Evolutionary conservation across 768 basidiomycete genomes (phyloP).

Genomic region (Dentipellis fragilis): DNA sequence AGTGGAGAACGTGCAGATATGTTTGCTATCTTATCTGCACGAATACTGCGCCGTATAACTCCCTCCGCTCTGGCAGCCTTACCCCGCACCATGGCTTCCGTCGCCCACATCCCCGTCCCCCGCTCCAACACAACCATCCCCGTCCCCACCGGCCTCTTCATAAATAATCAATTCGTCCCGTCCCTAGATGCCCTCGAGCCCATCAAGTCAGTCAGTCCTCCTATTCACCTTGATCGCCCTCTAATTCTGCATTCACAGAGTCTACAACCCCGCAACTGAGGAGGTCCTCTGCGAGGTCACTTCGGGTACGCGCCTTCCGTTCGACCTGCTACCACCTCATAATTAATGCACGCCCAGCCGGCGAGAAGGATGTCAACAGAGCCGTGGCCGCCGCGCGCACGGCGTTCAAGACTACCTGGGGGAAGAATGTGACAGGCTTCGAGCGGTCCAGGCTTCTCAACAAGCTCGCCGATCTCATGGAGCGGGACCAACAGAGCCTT

Average conservation of each 20-base stretch:
- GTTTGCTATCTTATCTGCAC: too few species aligned
- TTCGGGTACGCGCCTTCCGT: constrained; percentile 25
- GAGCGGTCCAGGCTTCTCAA: constrained; percentile 74
- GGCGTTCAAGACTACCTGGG: constrained; percentile 84
- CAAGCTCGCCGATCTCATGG: constrained; percentile 85
- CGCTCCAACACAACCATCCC: constrained; percentile 29
- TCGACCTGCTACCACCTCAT: neutral
- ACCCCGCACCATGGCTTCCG: constrained; percentile 9
- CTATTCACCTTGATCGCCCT: neutral
- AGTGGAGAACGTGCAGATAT: too few species aligned
- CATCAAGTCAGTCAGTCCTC: constrained; percentile 40
- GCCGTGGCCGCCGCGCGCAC: constrained; percentile 77
- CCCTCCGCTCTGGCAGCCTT: too few species aligned
- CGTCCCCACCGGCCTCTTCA: constrained; percentile 80
- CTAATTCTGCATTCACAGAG: constrained; percentile 6
- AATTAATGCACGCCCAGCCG: constrained; percentile 31
- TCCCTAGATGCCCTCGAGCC: constrained; percentile 58
- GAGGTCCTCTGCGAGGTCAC: constrained; percentile 59
- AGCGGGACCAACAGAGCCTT: constrained; percentile 71
- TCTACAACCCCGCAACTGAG: constrained; percentile 69
- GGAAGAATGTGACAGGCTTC: constrained; percentile 76
- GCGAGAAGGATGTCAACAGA: constrained; percentile 67
- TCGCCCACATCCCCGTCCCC: constrained; percentile 18
- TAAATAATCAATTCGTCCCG: constrained; percentile 83
- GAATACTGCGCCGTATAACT: too few species aligned